Conservation (phyloP, 2,329 filamentous ascomycete genomes). For the Cladosporium sp. region DNA sequence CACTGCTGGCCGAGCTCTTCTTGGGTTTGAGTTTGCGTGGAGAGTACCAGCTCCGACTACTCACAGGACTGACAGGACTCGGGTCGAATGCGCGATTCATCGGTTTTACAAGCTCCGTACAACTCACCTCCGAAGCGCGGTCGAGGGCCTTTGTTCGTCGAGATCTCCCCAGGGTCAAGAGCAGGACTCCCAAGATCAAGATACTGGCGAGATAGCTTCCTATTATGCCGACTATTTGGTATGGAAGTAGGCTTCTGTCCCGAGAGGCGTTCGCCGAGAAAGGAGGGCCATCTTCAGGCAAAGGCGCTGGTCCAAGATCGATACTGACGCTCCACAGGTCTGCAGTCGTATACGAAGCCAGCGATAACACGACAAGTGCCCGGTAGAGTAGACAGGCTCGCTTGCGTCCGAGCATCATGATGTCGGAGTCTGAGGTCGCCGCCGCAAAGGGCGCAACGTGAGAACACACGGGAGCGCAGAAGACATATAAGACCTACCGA, state of each 20-base stretch:
- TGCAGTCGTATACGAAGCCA: slow-evolving; percentile 14
- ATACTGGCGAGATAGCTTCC: slow-evolving; percentile 78
- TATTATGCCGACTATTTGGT: slow-evolving; percentile 78
- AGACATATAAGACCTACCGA: slow-evolving; percentile 2
- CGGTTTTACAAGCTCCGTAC: slow-evolving; percentile 56
- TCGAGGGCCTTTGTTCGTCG: slow-evolving; percentile 43
- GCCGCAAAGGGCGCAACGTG: not conserved
- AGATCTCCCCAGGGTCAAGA: slow-evolving; percentile 45
- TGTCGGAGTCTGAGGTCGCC: not conserved
- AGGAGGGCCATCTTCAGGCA: slow-evolving; percentile 58
- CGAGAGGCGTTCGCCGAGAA: slow-evolving; percentile 56
- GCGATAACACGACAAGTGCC: slow-evolving; percentile 26
- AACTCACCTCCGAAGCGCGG: slow-evolving; percentile 47
- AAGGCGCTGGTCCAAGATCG: slow-evolving; percentile 54
- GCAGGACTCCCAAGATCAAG: slow-evolving; percentile 63
- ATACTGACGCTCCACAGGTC: slow-evolving; percentile 42
- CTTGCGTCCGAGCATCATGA: not conserved
- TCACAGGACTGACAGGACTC: slow-evolving; percentile 30
- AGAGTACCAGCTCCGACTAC: slow-evolving; percentile 28
- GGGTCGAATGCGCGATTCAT: slow-evolving; percentile 31
- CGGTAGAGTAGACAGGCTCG: slow-evolving; percentile 25
- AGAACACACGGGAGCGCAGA: not conserved
- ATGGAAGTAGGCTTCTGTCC: slow-evolving; percentile 65
- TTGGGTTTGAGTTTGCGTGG: slow-evolving; percentile 22
- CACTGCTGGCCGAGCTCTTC: slow-evolving; percentile 25